phyloP scores from a whole-genome alignment of 495 filamentous ascomycete species.

The Parachaetomium inaequale region DNA sequence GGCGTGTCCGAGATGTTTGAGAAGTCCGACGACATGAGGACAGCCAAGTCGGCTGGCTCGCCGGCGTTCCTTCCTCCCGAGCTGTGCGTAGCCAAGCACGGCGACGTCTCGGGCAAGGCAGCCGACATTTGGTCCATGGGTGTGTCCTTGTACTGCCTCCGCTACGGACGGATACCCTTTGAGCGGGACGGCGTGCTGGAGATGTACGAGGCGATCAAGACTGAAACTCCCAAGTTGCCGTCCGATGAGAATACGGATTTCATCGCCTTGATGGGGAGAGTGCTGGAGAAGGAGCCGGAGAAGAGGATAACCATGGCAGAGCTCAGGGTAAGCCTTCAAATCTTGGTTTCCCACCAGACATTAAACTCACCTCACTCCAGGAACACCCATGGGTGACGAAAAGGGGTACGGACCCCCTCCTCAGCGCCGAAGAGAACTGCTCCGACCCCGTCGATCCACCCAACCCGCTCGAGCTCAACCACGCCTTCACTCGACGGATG shows the following conservation, averaged over 20 bases:
- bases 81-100: slow-evolving; percentile 83
- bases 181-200: slow-evolving; percentile 73
- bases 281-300: slow-evolving; percentile 72
- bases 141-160: slow-evolving; percentile 86
- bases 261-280: slow-evolving; percentile 59
- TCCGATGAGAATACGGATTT: slow-evolving; percentile 58
- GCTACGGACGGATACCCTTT: slow-evolving; percentile 85
- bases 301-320: slow-evolving; percentile 79
- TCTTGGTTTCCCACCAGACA: not conserved
- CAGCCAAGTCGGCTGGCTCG: slow-evolving; percentile 89
- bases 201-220: slow-evolving; percentile 82
- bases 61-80: slow-evolving; percentile 95
- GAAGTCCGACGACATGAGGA: slow-evolving; percentile 83
- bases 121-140: slow-evolving; percentile 99
- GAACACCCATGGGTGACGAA: slow-evolving; percentile 94
- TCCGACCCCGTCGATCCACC: slow-evolving; percentile 72
- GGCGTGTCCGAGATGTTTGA: slow-evolving; percentile 98
- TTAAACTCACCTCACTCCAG: slow-evolving; percentile 41
- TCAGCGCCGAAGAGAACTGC: slow-evolving; percentile 83
- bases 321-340: slow-evolving; percentile 60
- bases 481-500: slow-evolving; percentile 86
- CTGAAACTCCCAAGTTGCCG: slow-evolving; percentile 51
- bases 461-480: slow-evolving; percentile 83
- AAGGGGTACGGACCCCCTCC: slow-evolving; percentile 70
- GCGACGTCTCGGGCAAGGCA: slow-evolving; percentile 81